Conservation (phyloP, 73 alveolate genomes). For the Paramecium biaurelia region DNA sequence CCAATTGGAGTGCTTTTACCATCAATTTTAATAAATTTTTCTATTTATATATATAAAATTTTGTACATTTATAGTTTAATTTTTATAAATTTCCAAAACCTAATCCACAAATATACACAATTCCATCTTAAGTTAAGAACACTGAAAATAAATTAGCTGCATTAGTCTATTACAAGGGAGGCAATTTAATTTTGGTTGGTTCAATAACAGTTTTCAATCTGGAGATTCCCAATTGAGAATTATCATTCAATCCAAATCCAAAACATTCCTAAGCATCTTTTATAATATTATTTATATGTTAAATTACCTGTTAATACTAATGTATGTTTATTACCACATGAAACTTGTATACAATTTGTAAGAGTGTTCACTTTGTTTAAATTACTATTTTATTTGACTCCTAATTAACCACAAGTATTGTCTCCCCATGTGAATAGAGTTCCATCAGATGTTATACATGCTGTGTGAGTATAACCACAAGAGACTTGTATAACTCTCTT, state of each 20-base stretch:
- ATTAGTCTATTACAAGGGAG: background rate
- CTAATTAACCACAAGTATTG: background rate
- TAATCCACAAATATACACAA: background rate
- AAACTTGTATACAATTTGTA: background rate
- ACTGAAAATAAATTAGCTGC: background rate
- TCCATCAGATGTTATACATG: background rate
- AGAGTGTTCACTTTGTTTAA: background rate
- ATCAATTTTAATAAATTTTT: constrained; percentile 8
- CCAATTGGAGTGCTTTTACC: constrained; percentile 1
- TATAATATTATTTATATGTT: background rate
- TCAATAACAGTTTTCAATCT: background rate
- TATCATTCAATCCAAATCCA: constrained; percentile 23
- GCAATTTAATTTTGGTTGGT: background rate
- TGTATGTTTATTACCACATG: constrained; percentile 33
- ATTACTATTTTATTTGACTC: background rate
- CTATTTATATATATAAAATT: background rate
- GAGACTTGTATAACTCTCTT: constrained; percentile 58
- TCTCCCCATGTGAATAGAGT: constrained; percentile 1
- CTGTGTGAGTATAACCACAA: constrained; percentile 70
- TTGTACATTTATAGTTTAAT: background rate
- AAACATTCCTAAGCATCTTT: background rate
- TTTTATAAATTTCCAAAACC: constrained; percentile 1
- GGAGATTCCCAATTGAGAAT: background rate
- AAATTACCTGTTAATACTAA: background rate
- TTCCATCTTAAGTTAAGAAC: constrained; percentile 3